Percentiles rank a stretch among this genome's conserved stretches.
phyloP scores from a whole-genome alignment of 1,139 yeast genomes.

The Blastobotrys malaysiensis region DNA sequence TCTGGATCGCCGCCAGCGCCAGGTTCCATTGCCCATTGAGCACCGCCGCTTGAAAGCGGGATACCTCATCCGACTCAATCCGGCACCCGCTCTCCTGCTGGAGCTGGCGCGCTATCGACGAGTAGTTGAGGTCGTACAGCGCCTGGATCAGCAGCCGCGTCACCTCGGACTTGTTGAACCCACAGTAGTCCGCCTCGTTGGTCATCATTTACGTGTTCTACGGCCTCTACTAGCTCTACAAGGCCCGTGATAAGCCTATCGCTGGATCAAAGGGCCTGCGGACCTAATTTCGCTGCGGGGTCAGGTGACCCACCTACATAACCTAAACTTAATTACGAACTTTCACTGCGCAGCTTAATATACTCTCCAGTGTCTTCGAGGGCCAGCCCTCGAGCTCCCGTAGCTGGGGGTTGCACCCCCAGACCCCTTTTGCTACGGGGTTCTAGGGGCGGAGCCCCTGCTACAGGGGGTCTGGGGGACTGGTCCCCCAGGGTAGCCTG shows the following conservation, averaged over 20 bases:
- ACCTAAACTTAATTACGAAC: not conserved
- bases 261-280: not conserved
- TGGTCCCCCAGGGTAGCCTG: not conserved
- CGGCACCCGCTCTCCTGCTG: constrained; percentile 41
- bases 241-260: not conserved
- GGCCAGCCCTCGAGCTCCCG: too few relatives aligned
- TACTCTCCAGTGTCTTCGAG: too few relatives aligned
- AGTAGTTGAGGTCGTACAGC: constrained; percentile 45
- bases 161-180: constrained; percentile 39
- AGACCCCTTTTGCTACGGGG: too few relatives aligned
- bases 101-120: constrained; percentile 36
- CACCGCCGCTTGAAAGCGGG: constrained; percentile 38
- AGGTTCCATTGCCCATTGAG: constrained; percentile 40
- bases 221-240: not conserved
- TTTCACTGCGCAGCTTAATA: too few relatives aligned
- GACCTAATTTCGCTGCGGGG: not conserved
- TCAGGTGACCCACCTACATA: not conserved
- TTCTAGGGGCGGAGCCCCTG: too few relatives aligned
- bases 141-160: constrained; percentile 47
- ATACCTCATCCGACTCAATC: constrained; percentile 35
- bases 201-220: not conserved
- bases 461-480: not conserved
- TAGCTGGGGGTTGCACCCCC: not conserved
- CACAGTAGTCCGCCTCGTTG: constrained; percentile 11
- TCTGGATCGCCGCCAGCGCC: constrained; percentile 36